Percentiles rank a stretch among this genome's conserved stretches.
These are phyloP conservation scores for Aeschynomene evenia DNA, from an alignment of 306 rosid species.

Conservation along the genomic window DNA sequence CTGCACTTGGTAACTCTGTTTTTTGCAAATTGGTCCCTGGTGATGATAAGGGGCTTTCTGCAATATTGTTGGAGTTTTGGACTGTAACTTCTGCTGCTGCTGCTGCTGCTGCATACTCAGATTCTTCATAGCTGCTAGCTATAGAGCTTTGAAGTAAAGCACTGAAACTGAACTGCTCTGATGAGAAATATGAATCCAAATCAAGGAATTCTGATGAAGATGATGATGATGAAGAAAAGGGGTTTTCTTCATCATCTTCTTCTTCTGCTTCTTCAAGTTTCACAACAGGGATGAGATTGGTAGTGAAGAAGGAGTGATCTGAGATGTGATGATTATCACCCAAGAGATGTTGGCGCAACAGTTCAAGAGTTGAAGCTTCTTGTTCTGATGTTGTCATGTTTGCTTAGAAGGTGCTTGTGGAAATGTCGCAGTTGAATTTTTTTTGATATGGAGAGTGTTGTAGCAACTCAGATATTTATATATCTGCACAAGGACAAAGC, in stretches of 20 bases:
- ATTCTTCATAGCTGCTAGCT: not conserved
- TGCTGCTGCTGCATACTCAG: constrained; percentile 32
- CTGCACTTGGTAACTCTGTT: not conserved
- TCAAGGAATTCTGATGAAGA: constrained; percentile 38
- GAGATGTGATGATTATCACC: constrained; percentile 50
- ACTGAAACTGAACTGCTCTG: constrained; percentile 21
- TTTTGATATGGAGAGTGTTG: not conserved
- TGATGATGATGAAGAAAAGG: too few species aligned
- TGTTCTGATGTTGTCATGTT: constrained; percentile 35
- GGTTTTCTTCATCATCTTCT: too few species aligned
- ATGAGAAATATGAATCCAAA: constrained; percentile 28
- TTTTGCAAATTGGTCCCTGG: not conserved
- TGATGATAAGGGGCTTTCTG: not conserved
- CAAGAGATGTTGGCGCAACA: constrained; percentile 59
- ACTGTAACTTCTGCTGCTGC: not conserved
- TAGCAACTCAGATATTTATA: not conserved
- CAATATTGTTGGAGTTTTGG: not conserved
- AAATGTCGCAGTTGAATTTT: not conserved
- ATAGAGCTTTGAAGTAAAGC: not conserved
- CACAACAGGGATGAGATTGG: constrained; percentile 44
- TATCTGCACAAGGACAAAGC: too few species aligned
- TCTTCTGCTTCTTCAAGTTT: constrained; percentile 50
- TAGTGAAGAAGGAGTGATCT: constrained; percentile 44
- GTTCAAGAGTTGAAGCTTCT: constrained; percentile 50
- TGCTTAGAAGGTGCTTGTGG: not conserved